Base-by-base conservation (phyloP, 768 basidiomycete genomes). In the Piloderma croceum region DNA sequence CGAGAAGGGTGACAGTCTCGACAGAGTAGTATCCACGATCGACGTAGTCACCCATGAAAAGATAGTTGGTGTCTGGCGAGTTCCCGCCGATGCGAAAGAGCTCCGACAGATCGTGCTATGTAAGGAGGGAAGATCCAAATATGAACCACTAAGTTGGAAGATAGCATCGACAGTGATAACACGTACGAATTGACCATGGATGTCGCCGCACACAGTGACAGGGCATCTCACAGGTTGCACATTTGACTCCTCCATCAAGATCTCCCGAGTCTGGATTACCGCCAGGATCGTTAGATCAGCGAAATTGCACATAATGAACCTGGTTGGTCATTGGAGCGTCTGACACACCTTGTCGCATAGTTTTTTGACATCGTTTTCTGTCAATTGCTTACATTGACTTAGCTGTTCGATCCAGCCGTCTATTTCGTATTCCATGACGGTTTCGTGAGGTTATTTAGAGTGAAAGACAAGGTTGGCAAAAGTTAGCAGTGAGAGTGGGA, bases 331-430 rank as follows among this genome's bases (percentile, higher is more conserved):
- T 48, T 36, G 25, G 44, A 48, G 63, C 79, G 55, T 56, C n/a
- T n/a, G n/a, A n/a, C n/a, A n/a, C n/a, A 93, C 96, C 89, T 96
- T 98, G 77, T 98, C 94, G 73, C 96, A 99, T 49, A 99, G 77
- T 63, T 81, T 83, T 76, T 98, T 98, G 45, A 99, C 91, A 64
- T 99, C 93, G 9, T 76, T 73, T 68, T 99, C 96, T 46, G 88
- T 73, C 45, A 99, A 78, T 54, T 96, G 94, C 64, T 99, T 98
- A 74, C 96, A 99, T 58, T 92, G 87, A 67, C 83, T 83, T 52
- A 99, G 79, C 62, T 97, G 92, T 45, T 89, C 81, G 61, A 99
- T 93, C 96, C 96, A 97, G 44, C 74, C 78, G 70, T 98, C 93
- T 63, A 94, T 82, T 79, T 97, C 90, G 58, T 61, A 64, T 57